phyloP scores from a whole-genome alignment of 257 asterid genomes.

The Verbena officinalis region DNA sequence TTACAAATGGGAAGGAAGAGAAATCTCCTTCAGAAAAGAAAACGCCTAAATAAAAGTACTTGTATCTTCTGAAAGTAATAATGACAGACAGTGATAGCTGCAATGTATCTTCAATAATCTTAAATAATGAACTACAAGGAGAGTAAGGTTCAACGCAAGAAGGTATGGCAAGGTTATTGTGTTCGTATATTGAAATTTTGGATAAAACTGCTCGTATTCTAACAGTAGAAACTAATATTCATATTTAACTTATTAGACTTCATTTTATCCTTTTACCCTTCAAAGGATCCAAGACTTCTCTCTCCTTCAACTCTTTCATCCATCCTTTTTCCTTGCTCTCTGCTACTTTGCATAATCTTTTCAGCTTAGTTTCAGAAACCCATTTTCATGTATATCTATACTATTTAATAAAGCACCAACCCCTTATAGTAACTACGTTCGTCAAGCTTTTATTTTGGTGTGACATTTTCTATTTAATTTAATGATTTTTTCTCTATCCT shows the following conservation, averaged over 20 bases:
- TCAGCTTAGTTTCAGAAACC: slow-evolving; percentile 9
- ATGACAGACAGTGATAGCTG: not conserved
- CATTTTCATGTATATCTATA: not conserved
- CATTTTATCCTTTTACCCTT: not conserved
- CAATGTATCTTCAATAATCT: slow-evolving; percentile 5
- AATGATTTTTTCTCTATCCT: too few species aligned
- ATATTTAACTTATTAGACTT: not conserved
- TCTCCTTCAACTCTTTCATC: not conserved
- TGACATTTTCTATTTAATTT: too few species aligned
- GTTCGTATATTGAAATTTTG: not conserved
- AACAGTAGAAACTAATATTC: not conserved
- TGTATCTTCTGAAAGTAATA: slow-evolving; percentile 16
- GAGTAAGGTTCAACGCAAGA: not conserved
- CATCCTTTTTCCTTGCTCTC: not conserved
- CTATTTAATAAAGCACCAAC: too few species aligned
- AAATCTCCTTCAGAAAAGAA: slow-evolving; percentile 16
- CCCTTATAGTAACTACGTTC: too few species aligned
- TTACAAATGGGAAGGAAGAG: slow-evolving; percentile 4
- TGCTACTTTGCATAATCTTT: not conserved
- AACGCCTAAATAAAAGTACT: slow-evolving; percentile 20
- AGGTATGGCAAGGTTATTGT: not conserved
- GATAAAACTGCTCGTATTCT: not conserved
- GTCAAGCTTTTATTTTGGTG: too few species aligned
- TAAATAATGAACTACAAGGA: slow-evolving; percentile 1
- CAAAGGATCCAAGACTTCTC: slow-evolving; percentile 16